These are phyloP conservation scores for Fusarium sp. DNA, from an alignment of 2,329 filamentous ascomycete species.

Conservation along the genomic window DNA sequence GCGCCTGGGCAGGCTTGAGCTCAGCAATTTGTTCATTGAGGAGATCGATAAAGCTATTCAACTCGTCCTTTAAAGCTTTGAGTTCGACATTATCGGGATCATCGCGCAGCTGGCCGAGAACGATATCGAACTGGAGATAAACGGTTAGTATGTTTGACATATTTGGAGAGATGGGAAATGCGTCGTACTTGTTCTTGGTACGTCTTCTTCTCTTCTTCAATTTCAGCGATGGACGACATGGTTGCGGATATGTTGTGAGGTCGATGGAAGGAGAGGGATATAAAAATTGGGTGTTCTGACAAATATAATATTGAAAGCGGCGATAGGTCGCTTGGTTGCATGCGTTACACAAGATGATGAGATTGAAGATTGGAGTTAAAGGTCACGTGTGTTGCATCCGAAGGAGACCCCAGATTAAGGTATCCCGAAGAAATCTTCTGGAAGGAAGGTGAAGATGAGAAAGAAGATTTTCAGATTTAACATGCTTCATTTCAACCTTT, in stretches of 20 bases:
- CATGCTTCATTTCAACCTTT: background rate
- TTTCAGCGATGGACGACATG: constrained; percentile 54
- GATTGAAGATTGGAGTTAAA: constrained; percentile 24
- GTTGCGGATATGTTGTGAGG: background rate
- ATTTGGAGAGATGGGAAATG: background rate
- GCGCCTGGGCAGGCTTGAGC: constrained; percentile 68
- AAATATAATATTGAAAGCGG: constrained; percentile 1
- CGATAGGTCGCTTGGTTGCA: constrained; percentile 14
- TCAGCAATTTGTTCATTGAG: constrained; percentile 85
- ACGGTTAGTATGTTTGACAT: constrained; percentile 31
- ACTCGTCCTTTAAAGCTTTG: constrained; percentile 80
- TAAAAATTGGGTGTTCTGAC: background rate
- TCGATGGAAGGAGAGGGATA: background rate
- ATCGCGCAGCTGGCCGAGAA: constrained; percentile 79
- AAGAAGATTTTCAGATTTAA: background rate
- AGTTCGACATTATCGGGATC: constrained; percentile 86
- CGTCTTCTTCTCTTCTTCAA: constrained; percentile 66
- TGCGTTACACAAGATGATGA: constrained; percentile 4
- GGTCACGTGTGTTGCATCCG: constrained; percentile 28
- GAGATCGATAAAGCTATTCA: constrained; percentile 83
- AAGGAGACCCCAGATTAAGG: background rate
- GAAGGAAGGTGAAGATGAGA: constrained; percentile 1
- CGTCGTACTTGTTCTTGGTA: constrained; percentile 68
- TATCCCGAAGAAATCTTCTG: constrained; percentile 13
- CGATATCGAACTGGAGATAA: constrained; percentile 76